Conservation (phyloP, 768 basidiomycete species). For the Scleroderma bovista region DNA sequence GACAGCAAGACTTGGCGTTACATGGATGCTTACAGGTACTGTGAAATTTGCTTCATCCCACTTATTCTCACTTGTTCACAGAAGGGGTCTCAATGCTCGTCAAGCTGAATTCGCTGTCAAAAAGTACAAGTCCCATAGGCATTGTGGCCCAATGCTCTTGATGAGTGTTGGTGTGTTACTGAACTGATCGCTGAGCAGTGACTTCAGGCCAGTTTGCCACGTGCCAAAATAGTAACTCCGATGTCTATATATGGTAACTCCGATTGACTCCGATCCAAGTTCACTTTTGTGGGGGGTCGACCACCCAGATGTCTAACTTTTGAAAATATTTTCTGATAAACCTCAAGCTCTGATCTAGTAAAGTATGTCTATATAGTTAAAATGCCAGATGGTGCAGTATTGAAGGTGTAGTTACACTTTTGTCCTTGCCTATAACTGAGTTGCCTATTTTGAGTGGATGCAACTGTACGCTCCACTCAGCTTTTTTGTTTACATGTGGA, state of each 20-base stretch:
- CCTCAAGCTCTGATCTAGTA: not conserved
- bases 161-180: not conserved
- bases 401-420: constrained; percentile 5
- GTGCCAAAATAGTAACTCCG: not conserved
- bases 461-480: not conserved
- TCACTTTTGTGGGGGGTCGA: not conserved
- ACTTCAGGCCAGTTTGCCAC: not conserved
- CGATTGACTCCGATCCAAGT: not conserved
- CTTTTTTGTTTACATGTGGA: not conserved
- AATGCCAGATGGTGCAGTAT: not conserved
- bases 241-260: not conserved
- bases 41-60: too few species aligned
- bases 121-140: constrained; percentile 13
- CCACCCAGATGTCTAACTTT: not conserved
- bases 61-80: not conserved
- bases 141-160: not conserved
- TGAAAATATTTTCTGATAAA: not conserved
- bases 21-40: constrained; percentile 13
- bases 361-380: not conserved
- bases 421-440: not conserved
- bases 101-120: constrained; percentile 12
- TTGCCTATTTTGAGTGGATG: constrained; percentile 2
- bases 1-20: constrained; percentile 5
- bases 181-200: not conserved
- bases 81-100: constrained; percentile 7